Percentiles rank a stretch among this genome's conserved stretches.
phyloP scores from a whole-genome alignment of 805 yeast genomes.

The Teunomyces cretensis region DNA sequence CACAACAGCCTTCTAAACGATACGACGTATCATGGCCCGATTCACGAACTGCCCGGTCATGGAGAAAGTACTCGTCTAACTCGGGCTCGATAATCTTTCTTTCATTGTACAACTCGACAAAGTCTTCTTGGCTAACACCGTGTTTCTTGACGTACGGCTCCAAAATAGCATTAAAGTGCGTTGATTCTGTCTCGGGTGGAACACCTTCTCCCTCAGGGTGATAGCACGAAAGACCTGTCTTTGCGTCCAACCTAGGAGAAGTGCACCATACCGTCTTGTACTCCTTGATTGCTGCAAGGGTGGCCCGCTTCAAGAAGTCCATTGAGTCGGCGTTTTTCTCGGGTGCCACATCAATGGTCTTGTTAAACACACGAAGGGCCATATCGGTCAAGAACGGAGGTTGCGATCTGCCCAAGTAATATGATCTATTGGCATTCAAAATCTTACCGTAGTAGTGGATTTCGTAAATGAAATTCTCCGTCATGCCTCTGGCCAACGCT shows the following conservation, averaged over 20 bases:
- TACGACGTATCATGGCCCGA: slow-evolving; percentile 95
- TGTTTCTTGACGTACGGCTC: slow-evolving; percentile 67
- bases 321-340: slow-evolving; percentile 40
- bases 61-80: slow-evolving; percentile 84
- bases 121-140: slow-evolving; percentile 57
- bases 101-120: slow-evolving; percentile 60
- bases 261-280: slow-evolving; percentile 78
- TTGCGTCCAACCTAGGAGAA: slow-evolving; percentile 68
- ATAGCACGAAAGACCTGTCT: slow-evolving; percentile 81
- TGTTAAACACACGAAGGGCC: slow-evolving; percentile 68
- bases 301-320: slow-evolving; percentile 64
- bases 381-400: slow-evolving; percentile 96
- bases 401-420: slow-evolving; percentile 88
- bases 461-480: slow-evolving; percentile 87
- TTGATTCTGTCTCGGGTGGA: slow-evolving; percentile 94
- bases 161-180: slow-evolving; percentile 77
- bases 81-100: slow-evolving; percentile 69
- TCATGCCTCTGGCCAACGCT: slow-evolving; percentile 84
- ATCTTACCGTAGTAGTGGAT: slow-evolving; percentile 89
- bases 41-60: slow-evolving; percentile 94
- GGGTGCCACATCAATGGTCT: slow-evolving; percentile 48
- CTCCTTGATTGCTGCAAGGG: slow-evolving; percentile 81
- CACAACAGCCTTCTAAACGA: slow-evolving; percentile 86
- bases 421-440: slow-evolving; percentile 89
- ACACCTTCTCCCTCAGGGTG: slow-evolving; percentile 91